phyloP scores from a whole-genome alignment of 2,329 filamentous ascomycete genomes.

The Dothidotthia symphoricarpi region DNA sequence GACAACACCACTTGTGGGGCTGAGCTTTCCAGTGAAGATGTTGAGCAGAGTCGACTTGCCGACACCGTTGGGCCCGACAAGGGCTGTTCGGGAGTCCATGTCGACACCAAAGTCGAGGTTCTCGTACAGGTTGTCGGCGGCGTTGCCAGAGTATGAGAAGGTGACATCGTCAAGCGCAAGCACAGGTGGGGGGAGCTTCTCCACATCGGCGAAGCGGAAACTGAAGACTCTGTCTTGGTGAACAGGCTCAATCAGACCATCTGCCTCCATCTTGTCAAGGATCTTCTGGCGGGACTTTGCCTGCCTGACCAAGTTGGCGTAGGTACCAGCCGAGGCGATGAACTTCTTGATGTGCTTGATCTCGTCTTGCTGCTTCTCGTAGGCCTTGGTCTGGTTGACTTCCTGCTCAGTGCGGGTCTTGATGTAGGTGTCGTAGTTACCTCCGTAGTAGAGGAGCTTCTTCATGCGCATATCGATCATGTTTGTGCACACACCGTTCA shows the following conservation, averaged over 20 bases:
- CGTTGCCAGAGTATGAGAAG: constrained; percentile 92
- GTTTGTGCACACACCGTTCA: constrained; percentile 96
- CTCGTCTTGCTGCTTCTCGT: constrained; percentile 98
- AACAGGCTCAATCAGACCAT: constrained; percentile 95
- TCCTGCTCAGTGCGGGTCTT: constrained; percentile 95
- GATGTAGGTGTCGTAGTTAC: constrained; percentile 96
- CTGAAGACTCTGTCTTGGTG: constrained; percentile 83
- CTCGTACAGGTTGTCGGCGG: constrained; percentile 90
- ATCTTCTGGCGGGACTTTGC: constrained; percentile 99
- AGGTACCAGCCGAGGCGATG: constrained; percentile 98
- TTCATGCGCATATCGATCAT: constrained; percentile 98
- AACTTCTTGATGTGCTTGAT: constrained; percentile 99
- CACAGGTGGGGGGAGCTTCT: constrained; percentile 97
- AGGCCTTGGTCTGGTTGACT: constrained; percentile 98
- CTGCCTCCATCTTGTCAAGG: constrained; percentile 99
- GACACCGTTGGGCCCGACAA: constrained; percentile 98
- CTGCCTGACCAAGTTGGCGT: constrained; percentile 97
- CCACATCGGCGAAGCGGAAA: constrained; percentile 97
- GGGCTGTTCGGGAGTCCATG: constrained; percentile 96
- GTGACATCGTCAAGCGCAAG: constrained; percentile 95
- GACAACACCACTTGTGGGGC: constrained; percentile 76
- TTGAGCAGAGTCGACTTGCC: constrained; percentile 96
- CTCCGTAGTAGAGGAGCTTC: constrained; percentile 93
- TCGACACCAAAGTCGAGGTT: constrained; percentile 97
- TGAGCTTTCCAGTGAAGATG: constrained; percentile 94